Conservation (phyloP, 768 basidiomycete species). For the Leucocoprinus leucothites region DNA sequence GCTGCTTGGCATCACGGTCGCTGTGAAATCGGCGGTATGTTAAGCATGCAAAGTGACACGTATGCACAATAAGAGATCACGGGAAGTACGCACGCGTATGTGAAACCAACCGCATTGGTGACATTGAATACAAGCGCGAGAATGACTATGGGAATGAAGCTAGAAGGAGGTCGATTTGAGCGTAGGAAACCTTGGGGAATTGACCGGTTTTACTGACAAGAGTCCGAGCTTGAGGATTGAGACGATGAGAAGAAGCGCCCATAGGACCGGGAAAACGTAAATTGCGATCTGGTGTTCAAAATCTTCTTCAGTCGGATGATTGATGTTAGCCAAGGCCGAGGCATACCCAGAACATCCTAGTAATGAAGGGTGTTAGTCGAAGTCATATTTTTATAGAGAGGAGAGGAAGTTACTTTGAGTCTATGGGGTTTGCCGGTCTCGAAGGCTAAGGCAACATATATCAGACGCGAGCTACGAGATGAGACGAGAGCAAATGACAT, state of each 20-base stretch:
- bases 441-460: constrained; percentile 57
- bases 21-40: constrained; percentile 30
- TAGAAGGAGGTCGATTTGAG: constrained; percentile 24
- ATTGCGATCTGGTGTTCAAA: constrained; percentile 62
- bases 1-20: constrained; percentile 90
- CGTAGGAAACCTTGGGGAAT: background rate
- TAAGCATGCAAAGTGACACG: background rate
- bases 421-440: constrained; percentile 82
- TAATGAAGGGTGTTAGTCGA: background rate
- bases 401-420: constrained; percentile 63
- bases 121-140: constrained; percentile 96
- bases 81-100: constrained; percentile 69
- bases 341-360: constrained; percentile 92
- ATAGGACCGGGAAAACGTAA: constrained; percentile 85
- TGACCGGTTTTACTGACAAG: constrained; percentile 48
- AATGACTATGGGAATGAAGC: constrained; percentile 91
- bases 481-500: constrained; percentile 25
- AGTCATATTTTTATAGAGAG: background rate
- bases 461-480: constrained; percentile 8
- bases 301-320: background rate
- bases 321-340: background rate
- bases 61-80: background rate
- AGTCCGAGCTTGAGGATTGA: constrained; percentile 87
- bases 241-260: constrained; percentile 84
- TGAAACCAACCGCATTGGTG: constrained; percentile 95